Conservation (phyloP, 140 eudicot genomes). For the Senecio squalidus region DNA sequence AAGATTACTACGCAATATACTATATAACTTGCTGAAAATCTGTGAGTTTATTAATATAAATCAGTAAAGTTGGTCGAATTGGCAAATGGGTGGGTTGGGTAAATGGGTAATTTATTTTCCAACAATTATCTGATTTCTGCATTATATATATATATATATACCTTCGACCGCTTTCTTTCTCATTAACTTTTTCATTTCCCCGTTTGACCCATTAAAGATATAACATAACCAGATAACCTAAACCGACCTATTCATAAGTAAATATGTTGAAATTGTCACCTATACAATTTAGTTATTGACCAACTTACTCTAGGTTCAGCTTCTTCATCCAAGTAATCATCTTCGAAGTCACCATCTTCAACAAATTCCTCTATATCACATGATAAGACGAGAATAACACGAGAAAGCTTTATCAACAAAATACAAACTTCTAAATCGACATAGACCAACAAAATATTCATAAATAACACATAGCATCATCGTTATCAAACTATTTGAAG, state of each 20-base stretch:
- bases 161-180: too few relatives aligned
- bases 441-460: background rate
- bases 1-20: background rate
- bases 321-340: slow-evolving; percentile 45
- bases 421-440: slow-evolving; percentile 3
- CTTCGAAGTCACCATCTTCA: slow-evolving; percentile 40
- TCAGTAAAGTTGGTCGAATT: background rate
- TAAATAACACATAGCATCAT: background rate
- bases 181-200: too few relatives aligned
- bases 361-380: slow-evolving; percentile 27
- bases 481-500: background rate
- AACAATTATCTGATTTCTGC: too few relatives aligned
- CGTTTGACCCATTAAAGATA: too few relatives aligned
- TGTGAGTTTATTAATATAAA: background rate
- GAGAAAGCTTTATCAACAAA: slow-evolving; percentile 6
- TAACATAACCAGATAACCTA: too few relatives aligned
- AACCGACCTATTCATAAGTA: background rate
- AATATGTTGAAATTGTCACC: too few relatives aligned
- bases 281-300: background rate
- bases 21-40: slow-evolving; percentile 3
- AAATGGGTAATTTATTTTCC: background rate
- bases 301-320: slow-evolving; percentile 47
- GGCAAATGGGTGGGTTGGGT: background rate
- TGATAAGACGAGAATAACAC: background rate
- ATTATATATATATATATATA: too few relatives aligned